Conservation (phyloP, 495 filamentous ascomycete genomes). For the Penicillium lividum region DNA sequence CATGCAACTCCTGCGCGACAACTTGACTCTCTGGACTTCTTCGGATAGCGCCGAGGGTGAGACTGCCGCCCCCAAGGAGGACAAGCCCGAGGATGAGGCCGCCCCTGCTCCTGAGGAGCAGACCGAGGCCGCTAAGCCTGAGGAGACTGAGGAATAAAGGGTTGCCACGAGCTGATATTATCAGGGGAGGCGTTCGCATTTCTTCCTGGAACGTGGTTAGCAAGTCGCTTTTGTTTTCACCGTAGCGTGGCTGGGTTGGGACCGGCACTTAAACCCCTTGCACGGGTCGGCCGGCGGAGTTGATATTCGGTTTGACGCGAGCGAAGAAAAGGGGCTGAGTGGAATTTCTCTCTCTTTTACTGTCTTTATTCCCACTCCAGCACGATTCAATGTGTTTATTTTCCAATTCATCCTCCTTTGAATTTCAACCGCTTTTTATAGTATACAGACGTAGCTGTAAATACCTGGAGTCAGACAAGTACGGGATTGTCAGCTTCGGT, state of each 20-base stretch:
- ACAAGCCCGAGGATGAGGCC: slow-evolving; percentile 57
- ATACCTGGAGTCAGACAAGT: background rate
- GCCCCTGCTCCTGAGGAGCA: slow-evolving; percentile 42
- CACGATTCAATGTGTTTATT: slow-evolving; percentile 51
- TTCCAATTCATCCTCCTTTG: slow-evolving; percentile 26
- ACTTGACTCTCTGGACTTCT: slow-evolving; percentile 99
- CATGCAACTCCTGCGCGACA: slow-evolving; percentile 99
- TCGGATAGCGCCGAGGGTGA: slow-evolving; percentile 88
- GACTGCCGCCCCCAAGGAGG: slow-evolving; percentile 60
- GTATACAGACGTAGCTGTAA: background rate
- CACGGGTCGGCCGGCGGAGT: slow-evolving; percentile 51
- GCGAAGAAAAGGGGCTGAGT: slow-evolving; percentile 49
- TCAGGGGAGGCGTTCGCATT: slow-evolving; percentile 40
- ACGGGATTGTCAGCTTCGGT: too few species aligned
- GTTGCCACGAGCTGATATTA: slow-evolving; percentile 25
- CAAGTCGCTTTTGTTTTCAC: slow-evolving; percentile 42
- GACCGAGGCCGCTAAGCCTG: slow-evolving; percentile 46
- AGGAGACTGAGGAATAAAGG: slow-evolving; percentile 35
- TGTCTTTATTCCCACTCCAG: slow-evolving; percentile 52
- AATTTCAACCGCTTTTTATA: slow-evolving; percentile 5
- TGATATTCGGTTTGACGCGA: slow-evolving; percentile 50
- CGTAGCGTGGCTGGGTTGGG: slow-evolving; percentile 44
- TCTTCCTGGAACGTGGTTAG: slow-evolving; percentile 43
- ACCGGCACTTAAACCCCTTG: slow-evolving; percentile 40
- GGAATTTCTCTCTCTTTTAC: slow-evolving; percentile 54